phyloP scores from a whole-genome alignment of 768 basidiomycete genomes.

The Punctularia strigosozonata region DNA sequence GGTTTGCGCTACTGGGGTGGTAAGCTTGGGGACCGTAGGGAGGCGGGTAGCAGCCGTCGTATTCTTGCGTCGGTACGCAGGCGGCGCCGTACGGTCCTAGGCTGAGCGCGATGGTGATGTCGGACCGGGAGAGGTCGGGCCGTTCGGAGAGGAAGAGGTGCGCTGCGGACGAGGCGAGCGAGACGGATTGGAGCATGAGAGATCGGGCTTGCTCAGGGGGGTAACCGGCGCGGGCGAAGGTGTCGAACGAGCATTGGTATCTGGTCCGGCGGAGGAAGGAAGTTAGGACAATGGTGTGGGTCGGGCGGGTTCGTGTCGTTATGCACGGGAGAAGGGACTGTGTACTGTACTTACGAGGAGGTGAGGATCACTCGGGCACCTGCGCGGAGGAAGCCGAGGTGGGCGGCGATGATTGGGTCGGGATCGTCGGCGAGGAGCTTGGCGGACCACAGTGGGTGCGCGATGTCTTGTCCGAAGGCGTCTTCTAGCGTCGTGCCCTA shows the following conservation, averaged over 20 bases:
- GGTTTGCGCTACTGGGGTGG: conserved; percentile 20
- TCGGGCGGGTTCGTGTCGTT: too few relatives aligned
- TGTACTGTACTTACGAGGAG: conserved; percentile 50
- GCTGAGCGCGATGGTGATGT: conserved; percentile 46
- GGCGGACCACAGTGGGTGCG: conserved; percentile 62
- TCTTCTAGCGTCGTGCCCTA: conserved; percentile 58
- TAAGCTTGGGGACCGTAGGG: conserved; percentile 54
- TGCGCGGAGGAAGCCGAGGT: conserved; percentile 49
- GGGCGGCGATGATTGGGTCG: conserved; percentile 41
- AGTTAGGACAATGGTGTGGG: background rate
- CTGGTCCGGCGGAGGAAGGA: conserved; percentile 22
- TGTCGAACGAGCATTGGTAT: conserved; percentile 52
- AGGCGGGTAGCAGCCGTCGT: conserved; percentile 62
- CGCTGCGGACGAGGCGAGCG: conserved; percentile 37
- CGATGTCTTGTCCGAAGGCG: conserved; percentile 31
- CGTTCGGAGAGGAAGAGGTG: conserved; percentile 19
- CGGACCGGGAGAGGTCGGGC: conserved; percentile 6
- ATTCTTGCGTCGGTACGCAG: conserved; percentile 57
- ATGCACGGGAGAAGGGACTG: too few relatives aligned
- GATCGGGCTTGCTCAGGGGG: conserved; percentile 25
- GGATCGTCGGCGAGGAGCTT: conserved; percentile 43
- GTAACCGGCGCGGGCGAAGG: conserved; percentile 43
- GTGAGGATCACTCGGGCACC: conserved; percentile 60
- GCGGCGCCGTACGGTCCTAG: conserved; percentile 68
- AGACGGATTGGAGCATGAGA: conserved; percentile 42